Conservation (phyloP, 176 grass and related monocot genomes). For the Oryza brachyantha region DNA sequence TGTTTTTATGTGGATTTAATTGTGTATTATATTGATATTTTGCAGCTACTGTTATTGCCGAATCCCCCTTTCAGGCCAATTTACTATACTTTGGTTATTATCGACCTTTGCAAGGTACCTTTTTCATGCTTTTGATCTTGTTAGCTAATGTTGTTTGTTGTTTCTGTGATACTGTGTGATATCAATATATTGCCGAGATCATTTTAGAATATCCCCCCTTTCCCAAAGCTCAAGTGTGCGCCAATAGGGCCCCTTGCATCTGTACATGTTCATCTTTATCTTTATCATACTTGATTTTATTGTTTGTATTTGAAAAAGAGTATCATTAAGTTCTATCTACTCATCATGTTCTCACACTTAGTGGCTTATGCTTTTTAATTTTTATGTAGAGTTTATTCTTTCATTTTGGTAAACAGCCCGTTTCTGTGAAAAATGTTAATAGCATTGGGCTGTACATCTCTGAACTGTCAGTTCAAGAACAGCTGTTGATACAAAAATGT, state of each 20-base stretch:
- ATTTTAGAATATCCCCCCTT: not conserved
- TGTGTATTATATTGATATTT: slow-evolving; percentile 21
- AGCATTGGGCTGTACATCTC: not conserved
- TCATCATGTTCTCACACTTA: not conserved
- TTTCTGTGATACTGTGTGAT: not conserved
- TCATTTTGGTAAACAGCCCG: not conserved
- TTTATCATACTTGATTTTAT: not conserved
- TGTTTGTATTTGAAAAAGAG: not conserved
- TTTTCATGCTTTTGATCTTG: not conserved
- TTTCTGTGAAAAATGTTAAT: not conserved
- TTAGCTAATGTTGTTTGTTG: not conserved
- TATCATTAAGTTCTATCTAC: not conserved
- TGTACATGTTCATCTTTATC: not conserved
- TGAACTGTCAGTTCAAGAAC: not conserved
- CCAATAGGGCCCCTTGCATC: not conserved
- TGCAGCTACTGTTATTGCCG: slow-evolving; percentile 86
- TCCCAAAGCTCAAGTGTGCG: not conserved
- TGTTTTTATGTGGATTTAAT: too few species aligned
- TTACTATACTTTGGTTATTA: slow-evolving; percentile 94
- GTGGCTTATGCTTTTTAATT: not conserved
- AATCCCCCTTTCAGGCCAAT: slow-evolving; percentile 97
- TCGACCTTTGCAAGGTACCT: slow-evolving; percentile 97
- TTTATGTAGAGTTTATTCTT: not conserved
- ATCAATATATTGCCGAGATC: not conserved
- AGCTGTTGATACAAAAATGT: not conserved